Conservation (phyloP, 2,329 filamentous ascomycete species). For the Ilyonectria robusta region DNA sequence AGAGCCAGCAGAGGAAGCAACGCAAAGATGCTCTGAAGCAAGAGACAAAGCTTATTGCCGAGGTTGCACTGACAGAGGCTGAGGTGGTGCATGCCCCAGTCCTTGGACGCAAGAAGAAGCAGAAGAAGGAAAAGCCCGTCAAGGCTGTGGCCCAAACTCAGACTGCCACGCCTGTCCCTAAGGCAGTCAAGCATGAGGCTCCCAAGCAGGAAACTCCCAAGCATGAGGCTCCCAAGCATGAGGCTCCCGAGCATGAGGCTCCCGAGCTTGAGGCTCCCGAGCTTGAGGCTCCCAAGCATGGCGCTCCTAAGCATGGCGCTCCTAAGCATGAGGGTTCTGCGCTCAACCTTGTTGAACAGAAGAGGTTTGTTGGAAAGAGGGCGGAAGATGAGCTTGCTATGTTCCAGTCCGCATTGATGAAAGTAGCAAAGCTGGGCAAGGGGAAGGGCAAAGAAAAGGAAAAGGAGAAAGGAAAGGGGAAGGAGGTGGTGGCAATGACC, state of each 20-base stretch:
- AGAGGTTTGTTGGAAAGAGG: conserved; percentile 28
- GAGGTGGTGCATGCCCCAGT: conserved; percentile 79
- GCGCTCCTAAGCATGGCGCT: conserved; percentile 29
- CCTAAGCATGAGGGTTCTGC: conserved; percentile 28
- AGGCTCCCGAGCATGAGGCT: conserved; percentile 30
- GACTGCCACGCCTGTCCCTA: conserved; percentile 20
- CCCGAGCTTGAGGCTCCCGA: conserved; percentile 27
- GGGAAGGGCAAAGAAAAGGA: conserved; percentile 45
- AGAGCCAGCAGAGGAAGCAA: conserved; percentile 84
- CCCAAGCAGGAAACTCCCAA: conserved; percentile 29
- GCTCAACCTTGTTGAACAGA: conserved; percentile 21
- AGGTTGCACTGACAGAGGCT: conserved; percentile 65
- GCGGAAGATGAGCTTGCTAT: conserved; percentile 42
- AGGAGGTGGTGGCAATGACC: conserved; percentile 14
- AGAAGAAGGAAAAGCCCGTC: conserved; percentile 78
- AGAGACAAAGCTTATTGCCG: conserved; percentile 69
- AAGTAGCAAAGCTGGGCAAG: conserved; percentile 48
- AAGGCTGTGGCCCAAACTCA: conserved; percentile 39
- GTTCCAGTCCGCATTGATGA: conserved; percentile 51
- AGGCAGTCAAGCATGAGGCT: conserved; percentile 32
- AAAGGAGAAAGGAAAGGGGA: conserved; percentile 41
- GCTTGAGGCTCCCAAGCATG: conserved; percentile 32
- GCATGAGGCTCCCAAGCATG: conserved; percentile 32
- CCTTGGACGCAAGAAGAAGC: conserved; percentile 86
- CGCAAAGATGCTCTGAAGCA: conserved; percentile 77